Evolutionary conservation across 2,329 filamentous ascomycete genomes (phyloP).

Genomic region (Grosmannia penicillata): DNA sequence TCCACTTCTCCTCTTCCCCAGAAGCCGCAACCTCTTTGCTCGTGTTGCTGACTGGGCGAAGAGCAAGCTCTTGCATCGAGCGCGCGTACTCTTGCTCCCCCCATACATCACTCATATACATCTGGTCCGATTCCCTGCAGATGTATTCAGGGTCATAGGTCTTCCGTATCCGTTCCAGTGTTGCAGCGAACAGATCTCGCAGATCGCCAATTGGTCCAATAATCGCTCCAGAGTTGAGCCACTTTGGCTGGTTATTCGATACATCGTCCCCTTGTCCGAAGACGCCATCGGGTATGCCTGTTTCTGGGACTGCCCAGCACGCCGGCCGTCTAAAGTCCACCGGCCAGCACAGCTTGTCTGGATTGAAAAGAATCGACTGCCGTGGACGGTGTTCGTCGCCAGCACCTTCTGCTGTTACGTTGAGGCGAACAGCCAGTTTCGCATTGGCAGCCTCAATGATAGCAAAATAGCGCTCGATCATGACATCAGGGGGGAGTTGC

Average conservation of each 20-base stretch:
- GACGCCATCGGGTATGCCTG: neutral
- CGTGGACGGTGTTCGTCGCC: neutral
- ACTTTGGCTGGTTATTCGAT: neutral
- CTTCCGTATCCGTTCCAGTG: slow-evolving; percentile 1
- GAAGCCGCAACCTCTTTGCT: neutral
- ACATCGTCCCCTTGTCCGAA: neutral
- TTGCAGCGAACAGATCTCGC: slow-evolving; percentile 1
- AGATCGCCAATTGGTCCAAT: neutral
- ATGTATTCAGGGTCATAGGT: slow-evolving; percentile 3
- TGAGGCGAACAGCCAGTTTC: neutral
- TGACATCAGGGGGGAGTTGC: slow-evolving; percentile 2
- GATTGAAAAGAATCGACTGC: slow-evolving; percentile 1
- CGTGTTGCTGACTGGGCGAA: neutral
- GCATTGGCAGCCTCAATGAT: slow-evolving; percentile 1
- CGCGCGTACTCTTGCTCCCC: slow-evolving; percentile 5
- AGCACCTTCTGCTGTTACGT: neutral
- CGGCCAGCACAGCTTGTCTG: slow-evolving; percentile 5
- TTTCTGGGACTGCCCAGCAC: slow-evolving; percentile 1
- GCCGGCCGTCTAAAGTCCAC: slow-evolving; percentile 1
- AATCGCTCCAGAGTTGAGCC: slow-evolving; percentile 5
- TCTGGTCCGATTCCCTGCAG: slow-evolving; percentile 2
- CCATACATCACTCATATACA: slow-evolving; percentile 3
- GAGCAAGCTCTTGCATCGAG: neutral
- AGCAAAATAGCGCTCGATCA: slow-evolving; percentile 4
- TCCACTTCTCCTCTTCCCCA: neutral